phyloP scores from a whole-genome alignment of 2,329 filamentous ascomycete species.

The Phaeosphaeria sp. region DNA sequence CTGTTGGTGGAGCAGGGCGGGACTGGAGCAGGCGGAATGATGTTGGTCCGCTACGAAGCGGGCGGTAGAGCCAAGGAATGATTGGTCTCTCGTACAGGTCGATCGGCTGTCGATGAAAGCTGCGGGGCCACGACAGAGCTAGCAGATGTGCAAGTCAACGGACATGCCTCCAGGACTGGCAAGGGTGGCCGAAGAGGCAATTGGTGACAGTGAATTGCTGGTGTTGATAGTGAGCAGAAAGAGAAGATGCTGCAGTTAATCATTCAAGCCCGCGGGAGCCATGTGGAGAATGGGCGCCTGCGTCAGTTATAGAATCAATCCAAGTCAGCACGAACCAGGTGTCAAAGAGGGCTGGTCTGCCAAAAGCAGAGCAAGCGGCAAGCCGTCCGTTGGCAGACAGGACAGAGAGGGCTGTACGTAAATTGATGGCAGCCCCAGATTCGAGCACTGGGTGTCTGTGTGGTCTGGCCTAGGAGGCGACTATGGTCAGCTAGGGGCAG shows the following conservation, averaged over 20 bases:
- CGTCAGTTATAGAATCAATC: slow-evolving; percentile 29
- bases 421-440: slow-evolving; percentile 34
- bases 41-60: slow-evolving; percentile 25
- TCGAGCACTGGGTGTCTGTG: slow-evolving; percentile 23
- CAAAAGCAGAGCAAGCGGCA: slow-evolving; percentile 35
- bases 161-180: neutral
- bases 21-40: slow-evolving; percentile 26
- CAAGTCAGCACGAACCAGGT: slow-evolving; percentile 44
- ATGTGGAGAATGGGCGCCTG: slow-evolving; percentile 38
- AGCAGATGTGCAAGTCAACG: neutral
- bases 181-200: neutral
- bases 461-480: slow-evolving; percentile 34
- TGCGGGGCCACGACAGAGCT: slow-evolving; percentile 15
- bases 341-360: slow-evolving; percentile 29
- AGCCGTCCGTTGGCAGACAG: slow-evolving; percentile 26
- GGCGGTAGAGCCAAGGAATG: slow-evolving; percentile 34
- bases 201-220: neutral
- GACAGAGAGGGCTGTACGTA: slow-evolving; percentile 37
- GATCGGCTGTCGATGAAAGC: slow-evolving; percentile 32
- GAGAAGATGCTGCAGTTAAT: slow-evolving; percentile 17
- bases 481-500: slow-evolving; percentile 23
- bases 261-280: slow-evolving; percentile 26
- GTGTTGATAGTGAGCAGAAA: slow-evolving; percentile 9
- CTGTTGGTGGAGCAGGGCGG: slow-evolving; percentile 4
- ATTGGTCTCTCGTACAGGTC: slow-evolving; percentile 35